Evolutionary conservation across 2,329 filamentous ascomycete species (phyloP), one percentile per base, ranked within the genome.

Genomic region (Xylaria sp.): DNA sequence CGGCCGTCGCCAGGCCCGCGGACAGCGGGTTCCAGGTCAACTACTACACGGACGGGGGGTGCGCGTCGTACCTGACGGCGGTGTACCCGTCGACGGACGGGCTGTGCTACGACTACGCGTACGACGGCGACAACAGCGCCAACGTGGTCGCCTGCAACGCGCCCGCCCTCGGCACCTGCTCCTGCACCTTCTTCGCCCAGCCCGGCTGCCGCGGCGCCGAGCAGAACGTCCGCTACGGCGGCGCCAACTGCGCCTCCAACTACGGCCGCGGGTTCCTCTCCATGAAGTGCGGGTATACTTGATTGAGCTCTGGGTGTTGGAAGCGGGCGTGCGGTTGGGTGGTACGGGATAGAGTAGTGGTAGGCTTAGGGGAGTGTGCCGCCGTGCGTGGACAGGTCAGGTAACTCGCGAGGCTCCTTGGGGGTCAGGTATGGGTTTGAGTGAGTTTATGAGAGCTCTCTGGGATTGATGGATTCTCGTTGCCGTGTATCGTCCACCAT

Each of bases 21-120:
- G 17, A 17, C 20, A 50, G 20, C 8, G 43, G 11, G 17, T 50
- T 44, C 34, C 2, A 50, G 40, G 17, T 50, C 21, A 50, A 50
- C 48, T 50, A 50, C 34, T 50, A 50, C 26, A 44, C 40, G 8
- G 40, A 44, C 34, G 48, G 40, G 3, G 40, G 40, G n/a, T 50
- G 48, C 17, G 6, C 18, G 7, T 20, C 24, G 11, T 44, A 38
- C 34, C 40, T 44, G n/a, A n/a, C n/a, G n/a, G n/a, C n/a, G n/a
- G n/a, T n/a, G n/a, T n/a, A n/a, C n/a, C n/a, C 17, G 18, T 29
- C 11, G 26, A 40, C 19, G 19, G 40, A 44, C 16, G 48, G 21
- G 9, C 43, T 29, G 26, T 44, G 48, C 26, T 50, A 44, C 19
- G 40, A 20, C 20, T 44, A 50, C 40, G 19, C 29, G 17, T 44